Evolutionary conservation across 1,284 basidiomycete species (phyloP).

Genomic region (Calocybe gambosa): DNA sequence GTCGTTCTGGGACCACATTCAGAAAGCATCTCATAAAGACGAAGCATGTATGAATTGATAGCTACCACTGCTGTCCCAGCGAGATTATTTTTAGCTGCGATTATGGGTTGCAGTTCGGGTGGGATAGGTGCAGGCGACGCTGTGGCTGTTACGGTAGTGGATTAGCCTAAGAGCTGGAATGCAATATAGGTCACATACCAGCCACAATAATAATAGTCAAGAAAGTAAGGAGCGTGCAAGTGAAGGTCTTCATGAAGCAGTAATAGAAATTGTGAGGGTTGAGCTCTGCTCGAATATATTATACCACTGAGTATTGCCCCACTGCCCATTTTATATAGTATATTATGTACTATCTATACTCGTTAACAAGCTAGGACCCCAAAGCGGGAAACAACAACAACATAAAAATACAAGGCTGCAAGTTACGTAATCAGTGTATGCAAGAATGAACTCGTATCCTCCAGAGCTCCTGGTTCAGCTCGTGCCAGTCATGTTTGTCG

Average conservation of each 20-base stretch:
- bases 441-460: conserved; percentile 83
- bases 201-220: background rate
- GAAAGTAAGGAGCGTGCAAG: background rate
- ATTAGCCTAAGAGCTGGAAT: background rate
- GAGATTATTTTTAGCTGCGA: conserved; percentile 14
- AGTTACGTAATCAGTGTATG: background rate
- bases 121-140: conserved; percentile 13
- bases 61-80: conserved; percentile 6
- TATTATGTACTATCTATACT: no score
- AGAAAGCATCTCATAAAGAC: background rate
- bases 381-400: no score
- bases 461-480: conserved; percentile 78
- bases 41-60: background rate
- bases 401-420: background rate
- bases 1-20: conserved; percentile 2
- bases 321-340: no score
- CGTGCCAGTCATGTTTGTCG: conserved; percentile 89
- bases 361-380: no score
- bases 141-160: background rate
- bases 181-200: no score
- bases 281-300: no score
- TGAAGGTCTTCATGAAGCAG: background rate
- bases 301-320: no score
- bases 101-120: conserved; percentile 11
- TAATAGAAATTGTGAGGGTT: no score